phyloP scores from a whole-genome alignment of 2,329 filamentous ascomycete genomes.

The Pezicula neosporulosa region DNA sequence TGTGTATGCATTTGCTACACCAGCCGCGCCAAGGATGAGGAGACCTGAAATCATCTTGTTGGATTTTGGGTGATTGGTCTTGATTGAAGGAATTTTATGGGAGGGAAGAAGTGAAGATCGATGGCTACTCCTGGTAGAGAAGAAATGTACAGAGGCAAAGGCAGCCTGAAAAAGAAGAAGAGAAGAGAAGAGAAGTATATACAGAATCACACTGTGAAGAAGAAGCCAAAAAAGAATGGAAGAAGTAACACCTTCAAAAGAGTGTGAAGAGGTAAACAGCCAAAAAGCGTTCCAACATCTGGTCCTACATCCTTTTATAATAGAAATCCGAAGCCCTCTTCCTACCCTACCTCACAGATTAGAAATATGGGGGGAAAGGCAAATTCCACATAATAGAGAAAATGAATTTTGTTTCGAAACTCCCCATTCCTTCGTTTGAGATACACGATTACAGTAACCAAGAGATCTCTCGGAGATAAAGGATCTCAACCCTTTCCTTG shows the following conservation, averaged over 20 bases:
- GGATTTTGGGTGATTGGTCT: not conserved
- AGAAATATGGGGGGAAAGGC: not conserved
- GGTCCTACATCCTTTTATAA: not conserved
- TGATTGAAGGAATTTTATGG: too few relatives aligned
- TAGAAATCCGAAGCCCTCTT: not conserved
- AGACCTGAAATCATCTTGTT: not conserved
- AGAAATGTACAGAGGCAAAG: not conserved
- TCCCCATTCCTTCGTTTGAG: not conserved
- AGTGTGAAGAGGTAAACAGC: not conserved
- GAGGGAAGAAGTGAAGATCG: too few relatives aligned
- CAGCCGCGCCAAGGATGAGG: not conserved
- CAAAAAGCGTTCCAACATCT: not conserved
- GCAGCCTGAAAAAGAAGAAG: not conserved
- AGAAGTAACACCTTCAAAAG: not conserved
- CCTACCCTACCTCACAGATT: not conserved
- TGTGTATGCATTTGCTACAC: conserved; percentile 1
- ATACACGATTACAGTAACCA: too few relatives aligned
- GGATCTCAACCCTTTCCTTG: too few relatives aligned
- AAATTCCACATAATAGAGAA: not conserved
- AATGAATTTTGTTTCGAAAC: not conserved
- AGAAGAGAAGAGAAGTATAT: not conserved
- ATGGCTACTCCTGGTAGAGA: not conserved
- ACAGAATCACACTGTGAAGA: not conserved
- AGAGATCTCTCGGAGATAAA: not conserved
- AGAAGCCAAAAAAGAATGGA: not conserved